Evolutionary conservation across 1,284 basidiomycete genomes (phyloP), one percentile per base, ranked within the genome.

Genomic region (Ganoderma multipileum): DNA sequence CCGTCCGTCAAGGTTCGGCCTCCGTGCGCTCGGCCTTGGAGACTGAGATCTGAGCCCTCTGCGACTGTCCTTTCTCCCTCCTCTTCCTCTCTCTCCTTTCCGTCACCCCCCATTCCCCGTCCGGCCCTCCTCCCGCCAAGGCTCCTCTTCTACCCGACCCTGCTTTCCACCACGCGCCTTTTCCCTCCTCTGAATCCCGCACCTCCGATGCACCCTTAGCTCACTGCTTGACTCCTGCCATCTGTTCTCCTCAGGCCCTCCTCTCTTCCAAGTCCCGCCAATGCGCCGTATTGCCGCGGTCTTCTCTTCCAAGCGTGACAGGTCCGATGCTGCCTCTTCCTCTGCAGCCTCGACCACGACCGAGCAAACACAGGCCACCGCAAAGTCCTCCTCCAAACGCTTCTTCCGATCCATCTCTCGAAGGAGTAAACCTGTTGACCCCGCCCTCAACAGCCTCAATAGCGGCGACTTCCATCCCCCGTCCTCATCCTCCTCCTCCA

Each of bases 401-500:
- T 79, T 80, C 65, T 77, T 81, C 68, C 77, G 74, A 61, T 76
- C 76, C 68, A 70, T 79, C 67, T 76, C 79, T 33, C 74, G 75
- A 64, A 79, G 77, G 30, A 72, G 38, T 70, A 75, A 63, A 70
- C 69, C 65, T 47, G 67, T 68, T 57, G 67, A 69, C 72, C 58
- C 70, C 70, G 54, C 76, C 72, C 18, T 68, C 73, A 57, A 66
- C 62, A 69, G 64, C 54, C 64, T 72, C 65, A 74, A 67, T 71
- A 72, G 67, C 67, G 62, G 69, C 14, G 68, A 70, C 63, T 74
- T 76, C 36, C 74, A 75, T 39, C 75, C 72, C 5, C 75, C 76
- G 70, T 85, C 83, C 23, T 86, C 86, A 26, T 88, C 90, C 11
- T 91, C 89, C 1, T 86, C 84, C 59, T 88, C 86, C 65, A 89